A percentile compares a stretch with the other conserved stretches of the same genome.
These are phyloP conservation scores for Pythium coloratum DNA, from an alignment of 352 stramenopile genomes.

Conservation along the genomic window DNA sequence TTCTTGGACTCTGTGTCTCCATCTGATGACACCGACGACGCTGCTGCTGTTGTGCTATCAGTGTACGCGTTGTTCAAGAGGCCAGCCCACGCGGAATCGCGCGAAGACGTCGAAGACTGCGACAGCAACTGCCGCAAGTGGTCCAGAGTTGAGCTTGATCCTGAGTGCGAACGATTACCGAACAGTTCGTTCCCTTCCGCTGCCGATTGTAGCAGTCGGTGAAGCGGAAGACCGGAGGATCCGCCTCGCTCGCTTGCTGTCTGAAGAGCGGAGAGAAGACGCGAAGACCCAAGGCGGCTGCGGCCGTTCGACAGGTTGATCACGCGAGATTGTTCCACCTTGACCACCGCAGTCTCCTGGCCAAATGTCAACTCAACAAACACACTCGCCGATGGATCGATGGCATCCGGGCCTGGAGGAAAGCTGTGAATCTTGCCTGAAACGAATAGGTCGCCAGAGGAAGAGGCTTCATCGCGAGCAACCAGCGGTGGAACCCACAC, in stretches of 20 bases:
- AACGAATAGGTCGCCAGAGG: conserved; percentile 41
- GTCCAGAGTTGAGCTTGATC: conserved; percentile 40
- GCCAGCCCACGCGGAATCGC: conserved; percentile 2
- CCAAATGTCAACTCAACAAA: conserved; percentile 60
- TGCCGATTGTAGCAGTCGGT: conserved; percentile 18
- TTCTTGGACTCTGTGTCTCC: conserved; percentile 6
- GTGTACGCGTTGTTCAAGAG: conserved; percentile 5
- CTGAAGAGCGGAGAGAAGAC: conserved; percentile 61
- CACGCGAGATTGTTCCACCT: conserved; percentile 61
- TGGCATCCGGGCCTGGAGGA: conserved; percentile 49
- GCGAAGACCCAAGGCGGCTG: conserved; percentile 38
- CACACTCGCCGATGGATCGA: conserved; percentile 44
- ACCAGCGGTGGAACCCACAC: conserved; percentile 60
- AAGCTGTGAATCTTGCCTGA: conserved; percentile 67
- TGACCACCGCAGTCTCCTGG: conserved; percentile 37
- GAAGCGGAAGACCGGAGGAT: conserved; percentile 15
- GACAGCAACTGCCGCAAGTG: conserved; percentile 46
- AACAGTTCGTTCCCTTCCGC: conserved; percentile 16
- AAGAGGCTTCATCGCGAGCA: background rate
- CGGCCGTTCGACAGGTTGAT: conserved; percentile 51
- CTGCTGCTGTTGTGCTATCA: conserved; percentile 9
- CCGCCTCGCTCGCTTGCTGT: conserved; percentile 30
- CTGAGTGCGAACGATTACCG: conserved; percentile 1
- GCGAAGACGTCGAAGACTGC: conserved; percentile 17
- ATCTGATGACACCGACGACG: conserved; percentile 3